These are phyloP conservation scores for Colletotrichum sp. DNA, from an alignment of 2,329 filamentous ascomycete species.

Conservation along the genomic window DNA sequence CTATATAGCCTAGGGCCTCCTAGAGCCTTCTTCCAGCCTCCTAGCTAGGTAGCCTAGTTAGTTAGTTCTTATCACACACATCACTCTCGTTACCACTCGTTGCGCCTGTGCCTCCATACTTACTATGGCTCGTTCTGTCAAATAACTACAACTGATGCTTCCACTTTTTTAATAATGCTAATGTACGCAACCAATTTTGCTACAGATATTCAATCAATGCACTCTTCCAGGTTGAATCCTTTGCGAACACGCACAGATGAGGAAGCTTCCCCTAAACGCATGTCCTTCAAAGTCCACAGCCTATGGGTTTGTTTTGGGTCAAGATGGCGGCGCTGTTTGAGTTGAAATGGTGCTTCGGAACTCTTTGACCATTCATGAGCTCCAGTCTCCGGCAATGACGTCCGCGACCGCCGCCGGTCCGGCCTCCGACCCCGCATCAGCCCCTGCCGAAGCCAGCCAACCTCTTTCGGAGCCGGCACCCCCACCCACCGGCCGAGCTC, in stretches of 20 bases:
- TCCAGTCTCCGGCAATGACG: neutral
- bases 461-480: neutral
- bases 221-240: neutral
- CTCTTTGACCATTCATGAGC: neutral
- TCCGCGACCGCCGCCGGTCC: neutral
- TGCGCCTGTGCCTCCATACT: too few relatives aligned
- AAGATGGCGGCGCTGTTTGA: neutral
- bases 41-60: too few relatives aligned
- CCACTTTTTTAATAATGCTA: too few relatives aligned
- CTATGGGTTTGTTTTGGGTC: neutral
- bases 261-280: neutral
- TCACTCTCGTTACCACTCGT: too few relatives aligned
- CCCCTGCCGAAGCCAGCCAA: neutral
- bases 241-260: neutral
- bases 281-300: neutral
- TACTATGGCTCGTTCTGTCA: neutral
- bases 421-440: neutral
- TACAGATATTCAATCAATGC: neutral
- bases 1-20: too few relatives aligned
- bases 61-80: too few relatives aligned
- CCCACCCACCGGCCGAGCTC: neutral
- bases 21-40: too few relatives aligned
- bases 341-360: neutral
- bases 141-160: rapidly evolving
- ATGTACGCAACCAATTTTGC: neutral